phyloP scores from a whole-genome alignment of 2,329 filamentous ascomycete genomes.

The Nigrograna mackinnonii region DNA sequence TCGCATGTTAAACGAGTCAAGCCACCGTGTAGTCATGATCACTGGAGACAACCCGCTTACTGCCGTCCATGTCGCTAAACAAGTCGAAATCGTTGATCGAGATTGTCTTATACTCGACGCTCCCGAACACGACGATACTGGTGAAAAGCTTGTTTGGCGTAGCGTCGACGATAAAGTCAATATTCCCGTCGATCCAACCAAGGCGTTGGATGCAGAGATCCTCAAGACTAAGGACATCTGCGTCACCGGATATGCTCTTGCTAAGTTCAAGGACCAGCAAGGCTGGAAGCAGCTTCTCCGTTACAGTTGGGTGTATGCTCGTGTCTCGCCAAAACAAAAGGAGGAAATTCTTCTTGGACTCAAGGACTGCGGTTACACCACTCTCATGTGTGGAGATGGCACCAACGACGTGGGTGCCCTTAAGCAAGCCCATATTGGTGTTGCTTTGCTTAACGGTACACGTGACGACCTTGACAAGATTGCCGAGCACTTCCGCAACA shows the following conservation, averaged over 20 bases:
- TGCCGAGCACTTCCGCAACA: conserved; percentile 89
- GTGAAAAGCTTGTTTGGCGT: conserved; percentile 86
- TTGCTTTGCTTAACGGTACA: conserved; percentile 93
- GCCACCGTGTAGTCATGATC: conserved; percentile 98
- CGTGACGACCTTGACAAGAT: conserved; percentile 90
- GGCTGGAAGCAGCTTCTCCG: conserved; percentile 79
- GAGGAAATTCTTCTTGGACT: conserved; percentile 96
- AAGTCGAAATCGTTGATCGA: conserved; percentile 97
- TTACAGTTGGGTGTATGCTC: conserved; percentile 95
- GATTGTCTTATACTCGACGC: conserved; percentile 94
- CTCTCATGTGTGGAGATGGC: conserved; percentile 96
- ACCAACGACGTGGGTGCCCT: conserved; percentile 97
- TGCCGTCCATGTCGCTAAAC: conserved; percentile 89
- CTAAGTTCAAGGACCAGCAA: conserved; percentile 81
- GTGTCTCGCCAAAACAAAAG: conserved; percentile 98
- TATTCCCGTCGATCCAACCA: conserved; percentile 81
- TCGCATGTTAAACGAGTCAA: conserved; percentile 97
- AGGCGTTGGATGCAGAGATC: conserved; percentile 80
- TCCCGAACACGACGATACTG: conserved; percentile 83
- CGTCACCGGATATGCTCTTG: conserved; percentile 90
- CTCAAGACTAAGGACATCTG: conserved; percentile 88
- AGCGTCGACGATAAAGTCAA: conserved; percentile 89
- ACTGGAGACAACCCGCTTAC: conserved; percentile 98
- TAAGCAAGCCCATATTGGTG: conserved; percentile 97
- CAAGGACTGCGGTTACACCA: conserved; percentile 96